phyloP scores from a whole-genome alignment of 2,329 filamentous ascomycete genomes.

The Simplicillium aogashimaense region DNA sequence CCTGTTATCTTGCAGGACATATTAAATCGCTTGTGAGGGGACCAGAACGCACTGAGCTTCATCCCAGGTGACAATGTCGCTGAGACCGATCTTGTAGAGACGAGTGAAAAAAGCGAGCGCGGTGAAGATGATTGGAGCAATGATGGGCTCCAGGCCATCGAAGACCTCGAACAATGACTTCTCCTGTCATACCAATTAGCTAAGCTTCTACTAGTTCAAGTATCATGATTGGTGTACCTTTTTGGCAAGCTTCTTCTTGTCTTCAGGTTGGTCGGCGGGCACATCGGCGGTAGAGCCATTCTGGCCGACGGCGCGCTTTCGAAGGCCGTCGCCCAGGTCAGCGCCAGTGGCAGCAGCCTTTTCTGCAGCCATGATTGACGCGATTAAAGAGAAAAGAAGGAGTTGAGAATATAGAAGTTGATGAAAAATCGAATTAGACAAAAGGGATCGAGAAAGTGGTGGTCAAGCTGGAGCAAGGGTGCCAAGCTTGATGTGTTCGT shows the following conservation, averaged over 20 bases:
- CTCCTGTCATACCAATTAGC: slow-evolving; percentile 20
- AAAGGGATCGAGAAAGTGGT: slow-evolving; percentile 4
- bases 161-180: slow-evolving; percentile 53
- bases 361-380: slow-evolving; percentile 38
- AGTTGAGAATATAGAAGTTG: slow-evolving; percentile 1
- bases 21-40: slow-evolving; percentile 6
- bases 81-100: slow-evolving; percentile 60
- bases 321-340: slow-evolving; percentile 45
- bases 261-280: slow-evolving; percentile 35
- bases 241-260: slow-evolving; percentile 49
- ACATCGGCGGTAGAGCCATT: slow-evolving; percentile 23
- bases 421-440: neutral
- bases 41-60: slow-evolving; percentile 47
- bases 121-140: slow-evolving; percentile 52
- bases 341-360: slow-evolving; percentile 50
- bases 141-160: slow-evolving; percentile 52
- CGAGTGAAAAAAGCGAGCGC: slow-evolving; percentile 55
- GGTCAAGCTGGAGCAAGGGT: slow-evolving; percentile 8
- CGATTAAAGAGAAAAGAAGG: slow-evolving; percentile 2
- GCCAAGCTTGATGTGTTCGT: slow-evolving; percentile 12
- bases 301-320: slow-evolving; percentile 39
- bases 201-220: neutral
- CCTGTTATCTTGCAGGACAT: slow-evolving; percentile 13
- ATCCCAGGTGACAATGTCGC: slow-evolving; percentile 58
- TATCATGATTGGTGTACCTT: slow-evolving; percentile 32